phyloP scores from a whole-genome alignment of 2,329 filamentous ascomycete genomes.

The Talaromyces islandicus region DNA sequence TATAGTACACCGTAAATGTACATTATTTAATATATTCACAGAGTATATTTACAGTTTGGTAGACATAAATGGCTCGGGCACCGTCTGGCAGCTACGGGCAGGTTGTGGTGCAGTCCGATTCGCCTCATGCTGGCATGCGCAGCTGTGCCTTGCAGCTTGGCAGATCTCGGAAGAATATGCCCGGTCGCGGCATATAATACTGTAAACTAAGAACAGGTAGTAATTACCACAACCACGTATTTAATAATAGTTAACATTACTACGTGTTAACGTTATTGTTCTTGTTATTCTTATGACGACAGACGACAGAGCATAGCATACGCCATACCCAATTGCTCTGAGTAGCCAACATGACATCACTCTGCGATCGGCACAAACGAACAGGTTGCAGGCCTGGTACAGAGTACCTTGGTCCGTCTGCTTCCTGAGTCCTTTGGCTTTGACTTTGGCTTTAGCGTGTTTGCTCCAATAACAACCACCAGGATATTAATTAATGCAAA shows the following conservation, averaged over 20 bases:
- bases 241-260: too few relatives aligned
- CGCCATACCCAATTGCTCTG: too few relatives aligned
- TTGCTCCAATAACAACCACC: not conserved
- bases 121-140: not conserved
- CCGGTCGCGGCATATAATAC: not conserved
- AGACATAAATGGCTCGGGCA: not conserved
- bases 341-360: not conserved
- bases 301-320: not conserved
- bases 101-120: not conserved
- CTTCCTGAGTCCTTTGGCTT: not conserved
- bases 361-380: not conserved
- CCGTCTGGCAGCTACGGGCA: not conserved
- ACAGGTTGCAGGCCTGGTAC: not conserved
- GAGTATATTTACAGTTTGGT: too few relatives aligned
- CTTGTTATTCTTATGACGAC: not conserved
- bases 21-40: too few relatives aligned
- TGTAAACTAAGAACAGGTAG: too few relatives aligned
- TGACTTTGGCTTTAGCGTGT: not conserved
- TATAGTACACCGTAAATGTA: too few relatives aligned
- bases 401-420: not conserved
- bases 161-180: not conserved
- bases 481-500: not conserved
- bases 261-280: too few relatives aligned
- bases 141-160: not conserved
- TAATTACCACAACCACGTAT: too few relatives aligned